Evolutionary conservation across 768 basidiomycete genomes (phyloP).

Genomic region (Tricholoma terreum): DNA sequence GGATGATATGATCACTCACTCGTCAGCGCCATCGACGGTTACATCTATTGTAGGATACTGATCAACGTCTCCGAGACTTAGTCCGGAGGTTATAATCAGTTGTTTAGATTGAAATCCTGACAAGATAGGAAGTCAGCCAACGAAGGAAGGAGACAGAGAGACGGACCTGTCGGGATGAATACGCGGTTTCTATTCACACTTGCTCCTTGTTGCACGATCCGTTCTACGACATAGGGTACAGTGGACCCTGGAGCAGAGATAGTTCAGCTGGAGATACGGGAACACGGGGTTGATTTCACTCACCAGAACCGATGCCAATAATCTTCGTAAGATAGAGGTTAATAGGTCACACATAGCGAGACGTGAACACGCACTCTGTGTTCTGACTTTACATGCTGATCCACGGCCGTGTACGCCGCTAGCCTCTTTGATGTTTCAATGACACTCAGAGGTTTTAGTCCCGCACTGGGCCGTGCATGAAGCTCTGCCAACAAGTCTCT

Average conservation of each 20-base stretch:
- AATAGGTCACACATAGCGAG: background rate
- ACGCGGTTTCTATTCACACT: constrained; percentile 76
- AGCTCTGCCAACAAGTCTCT: background rate
- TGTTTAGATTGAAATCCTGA: constrained; percentile 93
- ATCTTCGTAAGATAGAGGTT: constrained; percentile 42
- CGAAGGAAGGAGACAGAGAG: background rate
- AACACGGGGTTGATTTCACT: constrained; percentile 3
- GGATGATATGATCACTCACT: constrained; percentile 48
- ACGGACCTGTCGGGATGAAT: constrained; percentile 84
- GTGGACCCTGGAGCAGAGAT: constrained; percentile 64
- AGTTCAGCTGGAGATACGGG: background rate
- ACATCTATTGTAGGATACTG: constrained; percentile 89
- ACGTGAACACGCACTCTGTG: constrained; percentile 61
- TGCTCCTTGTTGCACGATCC: constrained; percentile 81
- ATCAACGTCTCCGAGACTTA: constrained; percentile 84
- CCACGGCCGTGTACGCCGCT: constrained; percentile 94
- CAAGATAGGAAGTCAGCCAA: constrained; percentile 4
- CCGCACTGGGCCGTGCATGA: background rate
- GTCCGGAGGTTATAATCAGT: constrained; percentile 77
- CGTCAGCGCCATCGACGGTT: constrained; percentile 97
- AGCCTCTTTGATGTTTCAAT: constrained; percentile 86
- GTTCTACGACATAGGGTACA: constrained; percentile 94
- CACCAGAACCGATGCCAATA: constrained; percentile 87
- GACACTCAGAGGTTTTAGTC: constrained; percentile 26
- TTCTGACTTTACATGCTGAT: constrained; percentile 77